phyloP scores from a whole-genome alignment of 1,139 yeast species.

The Hyphopichia khmerensis region DNA sequence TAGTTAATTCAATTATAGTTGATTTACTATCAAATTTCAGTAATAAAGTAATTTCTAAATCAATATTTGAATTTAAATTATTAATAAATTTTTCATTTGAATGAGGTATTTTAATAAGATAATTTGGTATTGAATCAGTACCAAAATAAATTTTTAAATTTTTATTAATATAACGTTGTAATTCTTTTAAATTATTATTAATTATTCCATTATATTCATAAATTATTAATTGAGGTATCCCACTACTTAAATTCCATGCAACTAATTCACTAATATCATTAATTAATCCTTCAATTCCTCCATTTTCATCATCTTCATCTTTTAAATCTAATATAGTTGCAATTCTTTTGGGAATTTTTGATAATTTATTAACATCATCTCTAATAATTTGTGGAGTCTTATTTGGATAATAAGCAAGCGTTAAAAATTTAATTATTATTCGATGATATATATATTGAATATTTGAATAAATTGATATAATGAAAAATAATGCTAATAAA shows the following conservation, averaged over 20 bases:
- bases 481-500: constrained; percentile 52
- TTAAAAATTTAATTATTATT: constrained; percentile 55
- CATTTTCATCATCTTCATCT: constrained; percentile 79
- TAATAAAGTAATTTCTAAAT: constrained; percentile 64
- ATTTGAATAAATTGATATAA: constrained; percentile 56
- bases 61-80: constrained; percentile 17
- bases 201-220: constrained; percentile 80
- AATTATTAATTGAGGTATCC: constrained; percentile 66
- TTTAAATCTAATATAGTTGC: constrained; percentile 72
- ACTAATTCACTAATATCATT: constrained; percentile 74
- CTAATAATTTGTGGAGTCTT: constrained; percentile 85
- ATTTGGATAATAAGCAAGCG: constrained; percentile 73
- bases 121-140: constrained; percentile 61
- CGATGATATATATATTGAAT: constrained; percentile 54
- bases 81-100: constrained; percentile 50
- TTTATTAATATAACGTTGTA: constrained; percentile 58
- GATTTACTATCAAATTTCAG: constrained; percentile 85
- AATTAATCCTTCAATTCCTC: constrained; percentile 81
- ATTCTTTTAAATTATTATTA: constrained; percentile 51
- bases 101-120: constrained; percentile 62
- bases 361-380: constrained; percentile 70
- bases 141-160: constrained; percentile 78
- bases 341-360: constrained; percentile 74
- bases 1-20: constrained; percentile 83
- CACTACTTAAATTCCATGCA: constrained; percentile 88